phyloP scores from a whole-genome alignment of 176 grass and related monocot genomes.

The Triticum urartu region DNA sequence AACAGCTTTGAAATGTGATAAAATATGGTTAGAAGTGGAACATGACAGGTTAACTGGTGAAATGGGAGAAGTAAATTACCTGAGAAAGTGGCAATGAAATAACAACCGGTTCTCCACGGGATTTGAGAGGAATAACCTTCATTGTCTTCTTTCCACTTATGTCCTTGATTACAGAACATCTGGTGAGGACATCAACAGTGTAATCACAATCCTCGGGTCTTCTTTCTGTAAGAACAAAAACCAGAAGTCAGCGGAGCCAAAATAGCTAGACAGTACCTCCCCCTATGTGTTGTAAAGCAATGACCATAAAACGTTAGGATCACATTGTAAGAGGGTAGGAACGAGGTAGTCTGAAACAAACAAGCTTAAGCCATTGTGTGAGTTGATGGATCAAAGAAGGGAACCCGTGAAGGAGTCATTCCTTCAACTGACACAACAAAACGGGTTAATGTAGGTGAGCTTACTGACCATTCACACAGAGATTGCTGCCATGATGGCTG shows the following conservation, averaged over 20 bases:
- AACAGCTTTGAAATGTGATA: background rate
- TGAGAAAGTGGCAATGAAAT: conserved; percentile 83
- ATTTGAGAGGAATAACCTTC: conserved; percentile 69
- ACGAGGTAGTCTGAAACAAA: background rate
- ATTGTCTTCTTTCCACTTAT: conserved; percentile 53
- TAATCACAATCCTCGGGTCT: conserved; percentile 81
- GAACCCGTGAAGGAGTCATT: background rate
- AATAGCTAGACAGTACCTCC: background rate
- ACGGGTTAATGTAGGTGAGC: background rate
- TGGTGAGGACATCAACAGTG: conserved; percentile 75
- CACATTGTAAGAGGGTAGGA: background rate
- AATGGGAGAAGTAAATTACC: conserved; percentile 42
- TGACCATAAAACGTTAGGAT: conserved; percentile 1
- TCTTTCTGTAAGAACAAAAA: conserved; percentile 52
- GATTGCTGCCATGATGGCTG: background rate
- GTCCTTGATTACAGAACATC: conserved; percentile 81
- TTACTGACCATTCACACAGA: background rate
- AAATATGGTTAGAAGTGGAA: background rate
- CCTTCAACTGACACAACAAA: background rate
- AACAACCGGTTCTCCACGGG: conserved; percentile 75
- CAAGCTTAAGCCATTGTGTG: background rate
- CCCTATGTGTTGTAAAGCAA: background rate
- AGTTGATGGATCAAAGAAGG: background rate
- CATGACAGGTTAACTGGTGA: background rate
- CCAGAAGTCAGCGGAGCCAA: background rate